A percentile compares a stretch with the other conserved stretches of the same genome.
Conservation (phyloP, 495 filamentous ascomycete species). For the Terfezia boudieri region DNA sequence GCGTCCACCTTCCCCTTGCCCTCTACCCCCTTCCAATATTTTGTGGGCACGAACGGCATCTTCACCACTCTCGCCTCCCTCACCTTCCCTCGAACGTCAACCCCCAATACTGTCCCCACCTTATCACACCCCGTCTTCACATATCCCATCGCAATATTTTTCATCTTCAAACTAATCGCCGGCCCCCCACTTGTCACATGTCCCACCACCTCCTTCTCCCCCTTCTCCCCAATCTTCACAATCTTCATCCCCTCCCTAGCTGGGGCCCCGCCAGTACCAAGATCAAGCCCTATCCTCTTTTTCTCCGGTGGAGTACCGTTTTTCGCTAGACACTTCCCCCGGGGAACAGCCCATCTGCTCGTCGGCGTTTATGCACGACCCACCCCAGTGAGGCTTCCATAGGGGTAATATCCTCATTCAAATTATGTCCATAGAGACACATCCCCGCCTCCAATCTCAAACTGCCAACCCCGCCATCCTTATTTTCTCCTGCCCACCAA, state of each 20-base stretch:
- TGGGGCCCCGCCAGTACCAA: slow-evolving; percentile 57
- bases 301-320: slow-evolving; percentile 32
- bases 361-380: slow-evolving; percentile 60
- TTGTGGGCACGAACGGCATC: slow-evolving; percentile 82
- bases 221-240: slow-evolving; percentile 29
- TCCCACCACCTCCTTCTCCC: slow-evolving; percentile 28
- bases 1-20: no score
- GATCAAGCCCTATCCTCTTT: slow-evolving; percentile 39
- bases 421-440: slow-evolving; percentile 96
- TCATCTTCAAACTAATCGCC: slow-evolving; percentile 49
- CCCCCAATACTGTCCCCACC: slow-evolving; percentile 59
- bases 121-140: slow-evolving; percentile 64
- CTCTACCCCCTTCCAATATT: slow-evolving; percentile 35
- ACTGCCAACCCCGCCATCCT: slow-evolving; percentile 66
- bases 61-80: slow-evolving; percentile 61
- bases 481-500: slow-evolving; percentile 36
- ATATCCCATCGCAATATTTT: slow-evolving; percentile 94
- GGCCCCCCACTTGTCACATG: slow-evolving; percentile 80
- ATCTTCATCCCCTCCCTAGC: slow-evolving; percentile 78
- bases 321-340: background rate
- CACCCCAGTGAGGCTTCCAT: slow-evolving; percentile 64
- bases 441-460: slow-evolving; percentile 88
- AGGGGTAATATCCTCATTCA: slow-evolving; percentile 72
- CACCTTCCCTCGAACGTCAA: slow-evolving; percentile 59
- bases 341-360: slow-evolving; percentile 30